Conservation (phyloP, 164 flowering plant genomes). For the Brasenia schreberi region DNA sequence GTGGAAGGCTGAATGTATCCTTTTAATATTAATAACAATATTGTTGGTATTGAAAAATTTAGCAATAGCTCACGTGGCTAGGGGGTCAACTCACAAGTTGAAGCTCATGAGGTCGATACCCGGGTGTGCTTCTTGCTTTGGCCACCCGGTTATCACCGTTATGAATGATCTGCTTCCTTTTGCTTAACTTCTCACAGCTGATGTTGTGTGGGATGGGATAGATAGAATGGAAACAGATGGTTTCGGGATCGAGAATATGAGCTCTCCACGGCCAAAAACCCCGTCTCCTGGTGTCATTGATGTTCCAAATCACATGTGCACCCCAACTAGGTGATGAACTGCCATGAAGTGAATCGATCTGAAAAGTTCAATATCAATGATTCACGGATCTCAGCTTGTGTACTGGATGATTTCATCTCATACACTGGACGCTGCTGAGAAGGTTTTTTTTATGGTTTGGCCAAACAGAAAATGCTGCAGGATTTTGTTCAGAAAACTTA, state of each 20-base stretch:
- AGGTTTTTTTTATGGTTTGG: no score
- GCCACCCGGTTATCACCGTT: no score
- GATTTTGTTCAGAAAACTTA: no score
- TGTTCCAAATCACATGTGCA: constrained; percentile 13
- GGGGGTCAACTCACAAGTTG: no score
- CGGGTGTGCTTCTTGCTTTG: no score
- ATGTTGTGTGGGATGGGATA: constrained; percentile 41
- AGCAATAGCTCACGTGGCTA: neutral
- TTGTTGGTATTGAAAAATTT: neutral
- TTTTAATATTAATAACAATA: constrained; percentile 5
- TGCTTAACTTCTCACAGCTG: constrained; percentile 39
- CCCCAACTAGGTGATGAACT: neutral
- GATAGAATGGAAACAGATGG: constrained; percentile 29
- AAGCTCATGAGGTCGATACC: no score
- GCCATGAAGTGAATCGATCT: neutral
- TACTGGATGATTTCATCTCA: no score
- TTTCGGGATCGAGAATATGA: constrained; percentile 25
- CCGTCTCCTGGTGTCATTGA: constrained; percentile 32
- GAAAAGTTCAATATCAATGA: neutral
- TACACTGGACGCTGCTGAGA: no score
- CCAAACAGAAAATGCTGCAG: no score
- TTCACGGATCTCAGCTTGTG: no score
- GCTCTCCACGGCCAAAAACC: constrained; percentile 38
- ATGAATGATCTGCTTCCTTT: neutral
- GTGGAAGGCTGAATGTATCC: constrained; percentile 82